Evolutionary conservation across 164 flowering plant genomes (phyloP), one percentile per base, ranked within the genome.

Genomic region (Protea cynaroides): DNA sequence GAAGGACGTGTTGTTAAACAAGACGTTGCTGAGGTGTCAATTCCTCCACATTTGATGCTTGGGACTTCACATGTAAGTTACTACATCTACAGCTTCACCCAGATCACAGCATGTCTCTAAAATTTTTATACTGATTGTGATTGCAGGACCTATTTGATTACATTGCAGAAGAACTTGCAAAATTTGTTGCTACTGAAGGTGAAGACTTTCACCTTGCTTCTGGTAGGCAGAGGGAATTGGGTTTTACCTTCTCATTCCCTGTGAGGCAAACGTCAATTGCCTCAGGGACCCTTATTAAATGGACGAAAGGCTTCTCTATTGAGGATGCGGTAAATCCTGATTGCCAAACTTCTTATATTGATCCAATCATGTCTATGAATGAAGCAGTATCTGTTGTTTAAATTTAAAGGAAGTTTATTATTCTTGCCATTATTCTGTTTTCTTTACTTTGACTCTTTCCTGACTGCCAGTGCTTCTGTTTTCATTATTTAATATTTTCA

Each of bases 161-260:
- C 69, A 90, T 93, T 65, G 98, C 96, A 40, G 66, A 52, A 29
- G 88, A 81, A 21, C 89, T 93, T 34, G 89, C 86, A 71, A 84
- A 86, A 47, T 93, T 93, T 84, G 92, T 90, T 64, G 83, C 79
- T 24, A 75, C 86, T 17, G 98, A 93, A 80, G 81, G 79, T 56
- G 89, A 87, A 71, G 88, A 64, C 37, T 72, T 76, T 25, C 86
- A 76, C 60, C 74, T 72, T 61, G 67, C 86, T 14, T 80, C 84
- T 56, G 92, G 88, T 52, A 82, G 83, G 70, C 88, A 87, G 68
- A 87, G 98, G 78, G 98, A 93, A 77, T 73, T 93, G 49, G 98
- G 98, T 51, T 93, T 93, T 74, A 93, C 98, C 53, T 93, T 93
- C 77, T 93, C 98, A n/a, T 93, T 93, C 66, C 98, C 98, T 25